A percentile compares a stretch with the other conserved stretches of the same genome.
These are phyloP conservation scores for Phytophthora pseudosyringae DNA, from an alignment of 352 stramenopile species.

Conservation along the genomic window DNA sequence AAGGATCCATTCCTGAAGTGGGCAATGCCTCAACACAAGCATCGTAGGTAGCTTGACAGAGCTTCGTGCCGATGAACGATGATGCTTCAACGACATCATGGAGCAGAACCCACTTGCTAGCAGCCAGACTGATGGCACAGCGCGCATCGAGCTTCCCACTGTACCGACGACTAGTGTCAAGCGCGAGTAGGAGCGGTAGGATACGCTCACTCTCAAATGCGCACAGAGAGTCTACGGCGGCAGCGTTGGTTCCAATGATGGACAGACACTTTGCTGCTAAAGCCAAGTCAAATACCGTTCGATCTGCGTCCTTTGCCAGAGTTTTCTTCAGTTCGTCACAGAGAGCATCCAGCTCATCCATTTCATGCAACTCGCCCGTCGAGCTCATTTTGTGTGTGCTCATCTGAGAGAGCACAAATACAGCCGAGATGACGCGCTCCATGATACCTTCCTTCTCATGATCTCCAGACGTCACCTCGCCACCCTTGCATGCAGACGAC, in stretches of 20 bases:
- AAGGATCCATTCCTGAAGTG: conserved; percentile 60
- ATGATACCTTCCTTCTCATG: conserved; percentile 31
- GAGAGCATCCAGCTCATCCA: conserved; percentile 38
- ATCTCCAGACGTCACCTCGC: conserved; percentile 8
- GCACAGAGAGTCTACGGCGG: conserved; percentile 40
- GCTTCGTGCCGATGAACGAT: conserved; percentile 50
- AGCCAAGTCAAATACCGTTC: conserved; percentile 40
- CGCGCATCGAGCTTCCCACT: conserved; percentile 37
- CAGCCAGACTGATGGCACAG: conserved; percentile 47
- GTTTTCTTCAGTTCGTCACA: conserved; percentile 41
- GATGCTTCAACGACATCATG: conserved; percentile 55
- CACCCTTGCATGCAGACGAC: background rate
- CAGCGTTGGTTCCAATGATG: conserved; percentile 36
- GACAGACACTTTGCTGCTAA: conserved; percentile 46
- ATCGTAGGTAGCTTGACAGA: conserved; percentile 49
- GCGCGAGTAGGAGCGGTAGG: conserved; percentile 43
- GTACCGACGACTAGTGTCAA: conserved; percentile 42
- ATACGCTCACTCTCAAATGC: conserved; percentile 44
- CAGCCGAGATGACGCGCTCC: conserved; percentile 34
- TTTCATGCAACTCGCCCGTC: conserved; percentile 30
- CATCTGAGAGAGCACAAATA: conserved; percentile 50
- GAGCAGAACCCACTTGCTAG: conserved; percentile 65
- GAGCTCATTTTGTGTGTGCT: conserved; percentile 47
- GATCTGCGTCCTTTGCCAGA: conserved; percentile 13
- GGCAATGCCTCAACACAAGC: conserved; percentile 57